Percentiles rank a stretch among this genome's conserved stretches.
Evolutionary conservation across 2,329 filamentous ascomycete species (phyloP).

Genomic region (Magnaporthiopsis incrustans): DNA sequence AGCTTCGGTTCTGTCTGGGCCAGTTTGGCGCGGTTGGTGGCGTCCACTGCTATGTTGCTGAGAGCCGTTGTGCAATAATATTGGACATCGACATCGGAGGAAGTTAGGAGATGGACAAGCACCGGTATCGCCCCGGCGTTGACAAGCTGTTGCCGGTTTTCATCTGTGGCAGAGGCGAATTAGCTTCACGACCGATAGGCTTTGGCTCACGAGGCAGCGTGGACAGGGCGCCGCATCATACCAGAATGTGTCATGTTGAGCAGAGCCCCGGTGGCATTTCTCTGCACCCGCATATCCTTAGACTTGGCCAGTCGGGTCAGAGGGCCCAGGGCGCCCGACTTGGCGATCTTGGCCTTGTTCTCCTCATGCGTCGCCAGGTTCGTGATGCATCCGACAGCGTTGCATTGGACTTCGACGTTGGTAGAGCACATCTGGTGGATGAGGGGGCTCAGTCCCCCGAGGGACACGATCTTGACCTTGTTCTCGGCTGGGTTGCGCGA

Average conservation of each 20-base stretch:
- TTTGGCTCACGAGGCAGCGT: not conserved
- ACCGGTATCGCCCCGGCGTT: slow-evolving; percentile 97
- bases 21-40: slow-evolving; percentile 81
- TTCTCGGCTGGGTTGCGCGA: slow-evolving; percentile 68
- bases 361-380: slow-evolving; percentile 97
- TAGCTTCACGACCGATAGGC: slow-evolving; percentile 8
- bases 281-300: slow-evolving; percentile 95
- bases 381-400: slow-evolving; percentile 97
- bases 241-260: slow-evolving; percentile 99
- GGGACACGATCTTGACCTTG: slow-evolving; percentile 90
- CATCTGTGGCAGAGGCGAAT: slow-evolving; percentile 50
- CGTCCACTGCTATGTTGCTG: slow-evolving; percentile 96
- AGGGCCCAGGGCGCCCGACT: slow-evolving; percentile 85
- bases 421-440: slow-evolving; percentile 98
- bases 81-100: slow-evolving; percentile 91
- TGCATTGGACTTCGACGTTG: slow-evolving; percentile 98
- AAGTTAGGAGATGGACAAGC: slow-evolving; percentile 87
- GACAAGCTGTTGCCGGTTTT: slow-evolving; percentile 95
- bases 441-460: slow-evolving; percentile 81
- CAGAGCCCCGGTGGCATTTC: slow-evolving; percentile 91
- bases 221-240: slow-evolving; percentile 32
- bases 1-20: slow-evolving; percentile 85
- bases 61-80: slow-evolving; percentile 99
- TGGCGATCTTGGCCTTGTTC: slow-evolving; percentile 97
- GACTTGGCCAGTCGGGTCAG: slow-evolving; percentile 91